A percentile compares a stretch with the other conserved stretches of the same genome.
These are phyloP conservation scores for Phytophthora macrochlamydospora DNA, from an alignment of 352 stramenopile species.

Conservation along the genomic window DNA sequence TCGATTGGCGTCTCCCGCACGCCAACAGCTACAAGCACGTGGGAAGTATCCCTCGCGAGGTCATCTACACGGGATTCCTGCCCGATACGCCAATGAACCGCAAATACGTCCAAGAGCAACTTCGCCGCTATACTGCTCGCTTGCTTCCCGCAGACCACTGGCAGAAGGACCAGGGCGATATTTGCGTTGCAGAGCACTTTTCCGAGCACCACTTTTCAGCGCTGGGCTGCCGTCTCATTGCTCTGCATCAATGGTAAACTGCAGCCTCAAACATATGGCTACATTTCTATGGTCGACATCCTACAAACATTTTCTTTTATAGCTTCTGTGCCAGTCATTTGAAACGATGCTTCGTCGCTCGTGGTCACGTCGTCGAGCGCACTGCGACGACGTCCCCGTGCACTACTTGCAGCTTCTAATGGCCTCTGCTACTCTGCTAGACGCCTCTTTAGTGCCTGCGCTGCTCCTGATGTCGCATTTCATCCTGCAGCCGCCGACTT, in stretches of 20 bases:
- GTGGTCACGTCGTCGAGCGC: conserved; percentile 8
- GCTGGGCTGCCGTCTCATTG: conserved; percentile 70
- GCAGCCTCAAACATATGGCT: conserved; percentile 15
- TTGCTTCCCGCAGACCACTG: conserved; percentile 78
- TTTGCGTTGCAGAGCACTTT: conserved; percentile 61
- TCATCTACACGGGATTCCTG: conserved; percentile 89
- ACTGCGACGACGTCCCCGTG: conserved; percentile 12
- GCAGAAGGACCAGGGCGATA: conserved; percentile 70
- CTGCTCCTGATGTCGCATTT: not conserved
- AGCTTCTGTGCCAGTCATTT: not conserved
- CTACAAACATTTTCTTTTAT: conserved; percentile 4
- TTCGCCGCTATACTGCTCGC: conserved; percentile 66
- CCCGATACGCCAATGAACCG: conserved; percentile 75
- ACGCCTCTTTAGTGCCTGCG: conserved; percentile 8
- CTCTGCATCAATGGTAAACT: conserved; percentile 57
- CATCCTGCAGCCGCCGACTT: not conserved
- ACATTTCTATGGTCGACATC: conserved; percentile 21
- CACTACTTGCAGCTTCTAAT: not conserved
- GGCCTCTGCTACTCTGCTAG: not conserved
- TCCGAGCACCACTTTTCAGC: conserved; percentile 71
- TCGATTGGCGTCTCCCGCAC: conserved; percentile 88
- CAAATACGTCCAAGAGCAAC: conserved; percentile 72
- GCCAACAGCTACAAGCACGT: conserved; percentile 88
- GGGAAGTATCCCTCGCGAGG: conserved; percentile 59
- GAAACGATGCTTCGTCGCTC: conserved; percentile 25